phyloP scores from a whole-genome alignment of 2,329 filamentous ascomycete species.

The Byssochlamys sp. region DNA sequence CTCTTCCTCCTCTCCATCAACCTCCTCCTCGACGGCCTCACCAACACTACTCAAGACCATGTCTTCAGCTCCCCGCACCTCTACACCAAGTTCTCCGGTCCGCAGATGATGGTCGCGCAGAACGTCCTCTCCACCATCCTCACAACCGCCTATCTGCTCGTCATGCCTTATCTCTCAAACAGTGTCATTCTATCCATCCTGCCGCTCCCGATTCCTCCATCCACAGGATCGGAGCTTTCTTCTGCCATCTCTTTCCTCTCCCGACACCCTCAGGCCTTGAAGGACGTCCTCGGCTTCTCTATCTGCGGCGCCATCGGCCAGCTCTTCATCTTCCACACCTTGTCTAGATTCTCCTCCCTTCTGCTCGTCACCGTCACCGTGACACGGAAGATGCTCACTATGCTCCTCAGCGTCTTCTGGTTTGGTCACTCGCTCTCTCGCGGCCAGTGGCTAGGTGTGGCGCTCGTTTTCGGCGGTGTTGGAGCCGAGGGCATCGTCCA shows the following conservation, averaged over 20 bases:
- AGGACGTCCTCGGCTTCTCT: slow-evolving; percentile 81
- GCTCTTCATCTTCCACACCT: slow-evolving; percentile 94
- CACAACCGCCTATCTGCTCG: slow-evolving; percentile 64
- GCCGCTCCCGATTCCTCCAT: slow-evolving; percentile 48
- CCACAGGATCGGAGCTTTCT: slow-evolving; percentile 63
- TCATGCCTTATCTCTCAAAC: slow-evolving; percentile 69
- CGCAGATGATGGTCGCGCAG: slow-evolving; percentile 99
- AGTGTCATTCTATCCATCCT: slow-evolving; percentile 56
- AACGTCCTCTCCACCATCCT: slow-evolving; percentile 77
- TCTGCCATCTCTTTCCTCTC: slow-evolving; percentile 73
- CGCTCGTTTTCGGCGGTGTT: slow-evolving; percentile 87
- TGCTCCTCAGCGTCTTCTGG: slow-evolving; percentile 89
- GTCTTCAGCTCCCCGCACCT: slow-evolving; percentile 59
- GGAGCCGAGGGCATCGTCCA: slow-evolving; percentile 80
- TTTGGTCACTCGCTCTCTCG: slow-evolving; percentile 77
- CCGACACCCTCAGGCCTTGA: slow-evolving; percentile 69
- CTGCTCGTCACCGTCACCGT: slow-evolving; percentile 93
- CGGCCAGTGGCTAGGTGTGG: slow-evolving; percentile 93
- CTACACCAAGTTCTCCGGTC: slow-evolving; percentile 73
- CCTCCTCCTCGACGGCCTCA: slow-evolving; percentile 87
- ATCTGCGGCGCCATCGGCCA: slow-evolving; percentile 86
- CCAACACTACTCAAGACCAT: slow-evolving; percentile 92
- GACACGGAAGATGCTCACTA: slow-evolving; percentile 97
- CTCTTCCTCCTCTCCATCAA: slow-evolving; percentile 78
- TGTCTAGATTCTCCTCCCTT: slow-evolving; percentile 82